Percentiles rank a stretch among this genome's conserved stretches.
phyloP scores from a whole-genome alignment of 768 basidiomycete genomes.

The Boletus pseudo-olivaceus region DNA sequence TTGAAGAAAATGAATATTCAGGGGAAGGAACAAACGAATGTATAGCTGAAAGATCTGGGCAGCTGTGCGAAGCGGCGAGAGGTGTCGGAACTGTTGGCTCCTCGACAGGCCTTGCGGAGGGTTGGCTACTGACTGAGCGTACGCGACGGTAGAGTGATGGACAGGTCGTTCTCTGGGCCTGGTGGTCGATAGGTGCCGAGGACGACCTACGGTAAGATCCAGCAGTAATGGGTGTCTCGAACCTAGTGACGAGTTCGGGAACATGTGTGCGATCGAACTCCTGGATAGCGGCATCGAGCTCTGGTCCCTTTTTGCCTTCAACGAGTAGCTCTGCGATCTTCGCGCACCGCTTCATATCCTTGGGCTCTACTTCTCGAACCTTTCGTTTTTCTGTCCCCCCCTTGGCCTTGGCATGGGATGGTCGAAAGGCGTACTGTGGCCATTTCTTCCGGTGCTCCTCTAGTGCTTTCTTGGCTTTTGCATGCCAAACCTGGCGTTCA shows the following conservation, averaged over 20 bases:
- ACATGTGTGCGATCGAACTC: slow-evolving; percentile 54
- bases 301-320: slow-evolving; percentile 62
- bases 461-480: slow-evolving; percentile 66
- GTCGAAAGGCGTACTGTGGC: slow-evolving; percentile 74
- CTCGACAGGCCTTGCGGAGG: slow-evolving; percentile 7
- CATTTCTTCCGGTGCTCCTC: slow-evolving; percentile 70
- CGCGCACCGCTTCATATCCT: slow-evolving; percentile 56
- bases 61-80: slow-evolving; percentile 19
- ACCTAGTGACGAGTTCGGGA: slow-evolving; percentile 64
- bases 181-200: slow-evolving; percentile 51
- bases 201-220: slow-evolving; percentile 65
- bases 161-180: slow-evolving; percentile 29
- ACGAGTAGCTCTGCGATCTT: slow-evolving; percentile 68
- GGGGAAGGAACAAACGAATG: slow-evolving; percentile 35
- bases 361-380: slow-evolving; percentile 40
- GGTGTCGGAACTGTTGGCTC: neutral
- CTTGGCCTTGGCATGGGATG: slow-evolving; percentile 43
- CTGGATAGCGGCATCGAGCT: slow-evolving; percentile 58
- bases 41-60: slow-evolving; percentile 31
- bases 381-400: slow-evolving; percentile 32
- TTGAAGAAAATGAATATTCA: slow-evolving; percentile 27
- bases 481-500: slow-evolving; percentile 76
- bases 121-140: slow-evolving; percentile 27
- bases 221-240: slow-evolving; percentile 73
- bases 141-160: slow-evolving; percentile 16